Conservation (phyloP, 1,284 basidiomycete genomes). For the Austroboletus novae-zelandiae region DNA sequence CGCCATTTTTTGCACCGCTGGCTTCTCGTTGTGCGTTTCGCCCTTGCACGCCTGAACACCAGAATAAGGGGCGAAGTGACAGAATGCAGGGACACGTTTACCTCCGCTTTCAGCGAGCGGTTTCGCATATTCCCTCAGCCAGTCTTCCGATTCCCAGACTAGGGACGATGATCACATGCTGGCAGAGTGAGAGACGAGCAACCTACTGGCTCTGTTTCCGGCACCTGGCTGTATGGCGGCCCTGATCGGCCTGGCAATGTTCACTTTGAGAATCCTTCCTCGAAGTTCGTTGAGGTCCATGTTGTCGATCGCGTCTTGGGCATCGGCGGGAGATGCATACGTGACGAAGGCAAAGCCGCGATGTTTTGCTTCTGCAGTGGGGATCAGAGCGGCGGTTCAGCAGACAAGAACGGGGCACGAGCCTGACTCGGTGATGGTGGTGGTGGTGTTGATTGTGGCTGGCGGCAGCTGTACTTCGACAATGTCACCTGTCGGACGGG, state of each 20-base stretch:
- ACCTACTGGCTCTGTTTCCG: conserved; percentile 73
- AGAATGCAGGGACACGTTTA: conserved; percentile 31
- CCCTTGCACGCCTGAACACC: conserved; percentile 53
- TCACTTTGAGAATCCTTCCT: conserved; percentile 74
- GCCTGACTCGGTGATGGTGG: conserved; percentile 43
- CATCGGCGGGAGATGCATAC: conserved; percentile 70
- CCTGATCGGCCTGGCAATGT: conserved; percentile 73
- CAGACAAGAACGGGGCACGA: conserved; percentile 10
- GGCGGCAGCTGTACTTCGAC: conserved; percentile 78
- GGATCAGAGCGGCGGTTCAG: conserved; percentile 2
- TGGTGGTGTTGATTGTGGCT: conserved; percentile 58
- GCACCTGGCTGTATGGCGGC: conserved; percentile 53
- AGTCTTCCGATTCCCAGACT: conserved; percentile 89
- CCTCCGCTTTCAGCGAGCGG: conserved; percentile 71
- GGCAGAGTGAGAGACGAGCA: conserved; percentile 1
- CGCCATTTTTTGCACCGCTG: conserved; percentile 15
- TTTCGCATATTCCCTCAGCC: conserved; percentile 71
- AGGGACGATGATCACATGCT: conserved; percentile 8
- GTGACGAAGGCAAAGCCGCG: conserved; percentile 83
- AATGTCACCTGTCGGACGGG: conserved; percentile 60
- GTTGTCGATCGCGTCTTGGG: conserved; percentile 85
- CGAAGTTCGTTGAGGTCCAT: conserved; percentile 83
- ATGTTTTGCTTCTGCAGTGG: conserved; percentile 61
- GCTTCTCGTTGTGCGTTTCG: conserved; percentile 34
- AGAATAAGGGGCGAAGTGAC: conserved; percentile 10